Base-by-base conservation (phyloP, 192 early-diverging fungal genomes). In the Coemansia sp. region DNA sequence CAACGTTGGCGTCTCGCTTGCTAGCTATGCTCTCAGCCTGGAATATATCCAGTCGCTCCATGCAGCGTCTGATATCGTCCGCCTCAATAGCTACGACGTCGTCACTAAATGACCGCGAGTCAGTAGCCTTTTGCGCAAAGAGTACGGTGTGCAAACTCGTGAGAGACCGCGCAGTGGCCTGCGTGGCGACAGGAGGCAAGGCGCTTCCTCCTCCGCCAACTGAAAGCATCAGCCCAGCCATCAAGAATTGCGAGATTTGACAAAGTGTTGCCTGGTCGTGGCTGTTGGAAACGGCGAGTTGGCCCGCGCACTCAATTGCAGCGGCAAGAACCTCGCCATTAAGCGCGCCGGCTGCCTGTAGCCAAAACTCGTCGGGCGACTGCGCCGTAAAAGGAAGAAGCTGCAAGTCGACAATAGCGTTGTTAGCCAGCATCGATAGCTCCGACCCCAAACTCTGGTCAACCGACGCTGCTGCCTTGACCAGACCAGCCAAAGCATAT, bases 31-130 rank as follows among this genome's bases (percentile, higher is more conserved):
- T 52, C 10, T 5, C 36, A 34, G 69, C 15, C 9, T 66, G 75
- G 41, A 79, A 55, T 22, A 79, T 39, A 12, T 65, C 58, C 69
- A 79, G 53, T 5, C 77, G 71, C 68, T 79, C 77, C 7, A 79
- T 36, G 27, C 72, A 73, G 57, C 77, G 71, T n/a, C 77, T 68
- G 41, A 79, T 52, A 24, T 79, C 77, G 49, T 74, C 77, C 0
- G 77, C 71, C 52, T 74, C 77, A 2, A 75, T 58, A 18, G 58
- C 65, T 13, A 67, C 58, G 3, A 62, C 33, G 16, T 70, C 72
- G 18, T 66, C 77, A 65, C 68, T 70, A 38, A 66, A 73, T 46
- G 72, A 63, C n/a, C 36, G 38, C 3, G 65, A n/a, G n/a, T 41
- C 53, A 0, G 52, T 27, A 4, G 34, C 53, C 33, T 46, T 62